Evolutionary conservation across 768 basidiomycete species (phyloP).

Genomic region (Scleroderma citrinum): DNA sequence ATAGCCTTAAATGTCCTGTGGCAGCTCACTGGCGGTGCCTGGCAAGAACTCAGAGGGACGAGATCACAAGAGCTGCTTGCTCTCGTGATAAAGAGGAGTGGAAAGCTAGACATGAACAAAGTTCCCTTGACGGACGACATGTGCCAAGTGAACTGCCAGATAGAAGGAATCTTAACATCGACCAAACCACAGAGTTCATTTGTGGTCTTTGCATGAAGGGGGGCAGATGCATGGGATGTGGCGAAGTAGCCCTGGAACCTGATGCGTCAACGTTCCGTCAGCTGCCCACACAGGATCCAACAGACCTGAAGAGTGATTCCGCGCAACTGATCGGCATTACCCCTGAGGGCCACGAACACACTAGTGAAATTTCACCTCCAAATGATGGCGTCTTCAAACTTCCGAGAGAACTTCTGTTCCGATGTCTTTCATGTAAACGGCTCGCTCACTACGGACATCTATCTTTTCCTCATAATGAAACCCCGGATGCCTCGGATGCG

Average conservation of each 20-base stretch:
- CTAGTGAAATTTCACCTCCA: slow-evolving; percentile 15
- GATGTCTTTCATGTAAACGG: slow-evolving; percentile 81
- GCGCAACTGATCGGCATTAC: not conserved
- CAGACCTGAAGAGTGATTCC: slow-evolving; percentile 4
- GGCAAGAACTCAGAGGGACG: slow-evolving; percentile 56
- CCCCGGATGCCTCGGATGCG: slow-evolving; percentile 19
- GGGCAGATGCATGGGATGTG: slow-evolving; percentile 74
- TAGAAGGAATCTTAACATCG: slow-evolving; percentile 38
- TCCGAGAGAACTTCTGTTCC: slow-evolving; percentile 55
- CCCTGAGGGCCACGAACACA: slow-evolving; percentile 32
- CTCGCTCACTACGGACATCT: slow-evolving; percentile 78
- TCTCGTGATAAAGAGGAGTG: slow-evolving; percentile 43
- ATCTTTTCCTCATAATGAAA: slow-evolving; percentile 37
- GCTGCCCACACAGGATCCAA: slow-evolving; percentile 6
- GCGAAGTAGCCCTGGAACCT: slow-evolving; percentile 47
- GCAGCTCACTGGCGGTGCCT: slow-evolving; percentile 75
- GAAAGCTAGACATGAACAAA: slow-evolving; percentile 24
- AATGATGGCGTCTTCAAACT: slow-evolving; percentile 12
- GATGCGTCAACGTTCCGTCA: slow-evolving; percentile 29
- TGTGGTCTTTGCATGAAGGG: slow-evolving; percentile 73
- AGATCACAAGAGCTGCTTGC: slow-evolving; percentile 62
- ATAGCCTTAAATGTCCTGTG: slow-evolving; percentile 72
- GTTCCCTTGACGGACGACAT: slow-evolving; percentile 15
- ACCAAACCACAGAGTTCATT: slow-evolving; percentile 73
- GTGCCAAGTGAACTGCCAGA: slow-evolving; percentile 33